Base-by-base conservation (phyloP, 257 asterid genomes). In the Nicotiana noctiflora region DNA sequence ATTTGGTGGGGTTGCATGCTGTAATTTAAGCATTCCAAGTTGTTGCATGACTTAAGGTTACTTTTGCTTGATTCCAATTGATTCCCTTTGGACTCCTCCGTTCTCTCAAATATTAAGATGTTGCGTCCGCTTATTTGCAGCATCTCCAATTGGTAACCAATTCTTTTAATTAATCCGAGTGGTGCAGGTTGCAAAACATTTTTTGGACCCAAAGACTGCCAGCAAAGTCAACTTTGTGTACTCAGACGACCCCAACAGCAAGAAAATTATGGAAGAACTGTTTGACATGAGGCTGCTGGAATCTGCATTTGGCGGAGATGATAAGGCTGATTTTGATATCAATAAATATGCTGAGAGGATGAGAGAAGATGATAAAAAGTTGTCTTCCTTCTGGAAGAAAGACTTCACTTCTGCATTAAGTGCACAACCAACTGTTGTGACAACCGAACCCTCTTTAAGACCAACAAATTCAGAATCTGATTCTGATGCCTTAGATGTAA, bases 141-240 rank as follows among this genome's bases (percentile, higher is more conserved):
- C 40, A 60, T 40, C 76, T 27, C 13, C 60, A 10, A 17, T 72
- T 64, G 40, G 8, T 19, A 49, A 18, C 23, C 8, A 8, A 52
- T 79, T 18, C 25, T 51, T 72, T 46, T 72, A 46, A 40, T 74
- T 72, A 25, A 14, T 74, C 5, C 13, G 51, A 74, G 49, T 49
- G 32, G 18, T 78, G 64, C 85, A 89, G 92, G 63, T 89, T 15
- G 92, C 83, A 9, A 89, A 89, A 83, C 89, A 87, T 2, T 94
- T 93, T 82, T 80, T 93, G 75, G 97, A 95, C 86, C 93, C 95
- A 13, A 96, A 94, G 87, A 96, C 99, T 40, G 96, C 87, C 53
- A 87, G 91, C 84, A 96, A 92, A 75, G 98, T 96, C 44, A 92
- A 92, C 32, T 96, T 95, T 75, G 93, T 85, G 5, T 90, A 92